Base-by-base conservation (phyloP, 2,329 filamentous ascomycete genomes). In the Paracoccidioides lutzii region DNA sequence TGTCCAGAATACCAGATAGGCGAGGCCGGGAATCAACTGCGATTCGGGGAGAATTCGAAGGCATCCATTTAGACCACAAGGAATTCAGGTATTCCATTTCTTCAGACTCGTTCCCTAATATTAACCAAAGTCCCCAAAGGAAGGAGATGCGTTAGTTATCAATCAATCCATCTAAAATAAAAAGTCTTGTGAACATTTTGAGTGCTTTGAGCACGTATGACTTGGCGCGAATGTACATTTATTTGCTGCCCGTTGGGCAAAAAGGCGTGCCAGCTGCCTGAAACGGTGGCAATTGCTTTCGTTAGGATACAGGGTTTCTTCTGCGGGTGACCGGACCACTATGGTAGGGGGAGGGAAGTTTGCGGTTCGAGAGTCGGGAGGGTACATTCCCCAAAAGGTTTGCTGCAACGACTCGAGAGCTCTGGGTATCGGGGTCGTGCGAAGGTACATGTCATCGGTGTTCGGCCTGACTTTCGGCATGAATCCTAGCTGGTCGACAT, bases 1-100 rank as follows among this genome's bases (percentile, higher is more conserved):
- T 93, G 72, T 98, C 93, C 86, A 95, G 89, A 64, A 98, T 85
- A 54, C 93, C 93, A 5, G 84, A 90, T 10, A 97, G 76, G 46
- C 90, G 79, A 0, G 93, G 93, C 58, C 85, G 84, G 0, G 84
- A 84, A 69, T 96, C 90, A 7, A 97, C 88, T 32, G 86, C 87
- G 7, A 96, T 83, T 42, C 78, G 77, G 9, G 79, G 79, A 35
- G 76, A 78, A 40, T 78, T 77, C 6, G 82, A 77, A 0, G 89
- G 88, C 87, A 97, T 95, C 82, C 86, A 95, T 68, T 87, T 89
- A 40, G 85, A 83, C 54, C 90, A 82, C 57, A 87, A 73, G 58
- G 80, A 83, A 63, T 86, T 90, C 30, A 96, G 74, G 67, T 95
- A 90, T 37, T 80, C 79, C 84, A 97, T 91, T 57, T 97, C 88